A percentile compares a stretch with the other conserved stretches of the same genome.
Evolutionary conservation across 306 rosid species (phyloP).

Genomic region (Amphicarpaea edgeworthii): DNA sequence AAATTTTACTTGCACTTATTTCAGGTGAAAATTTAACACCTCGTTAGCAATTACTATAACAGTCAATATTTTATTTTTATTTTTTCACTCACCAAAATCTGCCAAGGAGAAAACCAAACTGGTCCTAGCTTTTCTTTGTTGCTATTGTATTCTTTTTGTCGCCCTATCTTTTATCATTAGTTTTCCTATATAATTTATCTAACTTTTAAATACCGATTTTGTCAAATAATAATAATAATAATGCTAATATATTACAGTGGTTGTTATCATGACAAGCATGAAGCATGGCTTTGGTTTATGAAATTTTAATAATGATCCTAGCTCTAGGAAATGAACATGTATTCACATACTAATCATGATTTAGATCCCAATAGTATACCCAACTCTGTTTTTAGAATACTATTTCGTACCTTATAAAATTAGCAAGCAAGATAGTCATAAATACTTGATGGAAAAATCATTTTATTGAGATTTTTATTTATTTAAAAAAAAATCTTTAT

Average conservation of each 20-base stretch:
- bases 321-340: constrained; percentile 12
- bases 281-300: constrained; percentile 22
- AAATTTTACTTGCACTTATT: not conserved
- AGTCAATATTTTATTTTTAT: too few species aligned
- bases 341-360: constrained; percentile 36
- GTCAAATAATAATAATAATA: not conserved
- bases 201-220: too few species aligned
- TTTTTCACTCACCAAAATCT: not conserved
- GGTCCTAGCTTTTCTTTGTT: not conserved
- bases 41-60: too few species aligned
- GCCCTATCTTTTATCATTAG: too few species aligned
- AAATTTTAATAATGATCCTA: constrained; percentile 21
- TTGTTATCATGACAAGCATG: constrained; percentile 49
- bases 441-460: not conserved
- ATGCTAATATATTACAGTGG: not conserved
- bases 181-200: too few species aligned
- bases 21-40: too few species aligned
- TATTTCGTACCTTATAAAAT: constrained; percentile 15
- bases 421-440: not conserved
- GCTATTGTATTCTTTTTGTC: too few species aligned
- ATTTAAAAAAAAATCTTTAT: not conserved
- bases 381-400: not conserved
- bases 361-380: not conserved
- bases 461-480: too few species aligned
- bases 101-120: not conserved